A percentile compares a stretch with the other conserved stretches of the same genome.
Evolutionary conservation across 768 basidiomycete genomes (phyloP).

Genomic region (Kwoniella shandongensis): DNA sequence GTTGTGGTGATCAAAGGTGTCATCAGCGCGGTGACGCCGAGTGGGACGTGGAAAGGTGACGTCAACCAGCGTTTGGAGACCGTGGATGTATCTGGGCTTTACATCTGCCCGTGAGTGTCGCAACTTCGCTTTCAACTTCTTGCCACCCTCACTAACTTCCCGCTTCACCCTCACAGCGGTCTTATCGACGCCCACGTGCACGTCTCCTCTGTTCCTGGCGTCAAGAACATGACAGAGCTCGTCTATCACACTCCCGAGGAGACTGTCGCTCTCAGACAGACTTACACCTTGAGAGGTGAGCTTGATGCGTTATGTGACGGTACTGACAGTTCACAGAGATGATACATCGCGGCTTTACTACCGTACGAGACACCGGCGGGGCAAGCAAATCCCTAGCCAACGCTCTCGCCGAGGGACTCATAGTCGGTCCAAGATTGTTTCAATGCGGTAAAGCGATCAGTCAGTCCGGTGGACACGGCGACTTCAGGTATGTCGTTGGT

Average conservation of each 20-base stretch:
- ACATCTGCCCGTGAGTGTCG: constrained; percentile 51
- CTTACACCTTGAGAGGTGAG: constrained; percentile 56
- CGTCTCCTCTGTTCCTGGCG: constrained; percentile 56
- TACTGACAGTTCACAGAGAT: constrained; percentile 56
- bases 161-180: constrained; percentile 36
- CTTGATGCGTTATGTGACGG: constrained; percentile 56
- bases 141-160: not conserved
- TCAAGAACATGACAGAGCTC: constrained; percentile 55
- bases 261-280: constrained; percentile 53
- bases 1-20: constrained; percentile 50
- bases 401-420: constrained; percentile 55
- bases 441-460: constrained; percentile 57
- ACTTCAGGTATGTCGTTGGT: constrained; percentile 44
- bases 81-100: constrained; percentile 54
- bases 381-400: constrained; percentile 55
- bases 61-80: constrained; percentile 9
- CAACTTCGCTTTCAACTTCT: not conserved
- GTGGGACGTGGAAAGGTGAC: constrained; percentile 6
- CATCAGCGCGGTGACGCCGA: constrained; percentile 34
- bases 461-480: constrained; percentile 58
- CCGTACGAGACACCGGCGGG: constrained; percentile 57
- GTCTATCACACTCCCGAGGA: constrained; percentile 48
- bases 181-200: constrained; percentile 59
- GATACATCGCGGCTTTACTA: constrained; percentile 56
- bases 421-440: constrained; percentile 54